A percentile compares a stretch with the other conserved stretches of the same genome.
phyloP scores from a whole-genome alignment of 345 rosid genomes.

The Pugionium cornutum region DNA sequence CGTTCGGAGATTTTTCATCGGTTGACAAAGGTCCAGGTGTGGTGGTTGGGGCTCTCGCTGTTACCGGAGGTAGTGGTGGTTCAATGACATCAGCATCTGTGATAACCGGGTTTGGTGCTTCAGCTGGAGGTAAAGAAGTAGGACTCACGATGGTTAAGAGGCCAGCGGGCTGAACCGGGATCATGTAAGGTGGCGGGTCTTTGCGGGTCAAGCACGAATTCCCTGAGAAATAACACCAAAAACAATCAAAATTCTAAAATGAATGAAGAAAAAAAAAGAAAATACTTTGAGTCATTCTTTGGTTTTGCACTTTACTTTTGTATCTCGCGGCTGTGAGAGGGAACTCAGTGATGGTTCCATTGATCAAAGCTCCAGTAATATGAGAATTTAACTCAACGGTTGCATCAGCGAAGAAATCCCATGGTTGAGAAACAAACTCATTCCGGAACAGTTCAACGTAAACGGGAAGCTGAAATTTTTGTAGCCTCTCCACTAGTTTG shows the following conservation, averaged over 20 bases:
- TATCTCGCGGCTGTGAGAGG: constrained; percentile 75
- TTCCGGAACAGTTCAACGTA: constrained; percentile 68
- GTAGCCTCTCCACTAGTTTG: constrained; percentile 53
- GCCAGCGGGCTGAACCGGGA: constrained; percentile 52
- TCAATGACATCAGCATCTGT: constrained; percentile 56
- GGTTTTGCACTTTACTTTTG: constrained; percentile 60
- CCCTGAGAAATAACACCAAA: constrained; percentile 47
- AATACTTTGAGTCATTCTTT: not conserved
- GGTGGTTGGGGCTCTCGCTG: constrained; percentile 27
- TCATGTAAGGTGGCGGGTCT: constrained; percentile 58
- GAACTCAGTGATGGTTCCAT: constrained; percentile 77
- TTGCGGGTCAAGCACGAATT: constrained; percentile 52
- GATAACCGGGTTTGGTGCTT: constrained; percentile 67
- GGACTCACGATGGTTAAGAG: constrained; percentile 44
- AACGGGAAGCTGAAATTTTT: constrained; percentile 53
- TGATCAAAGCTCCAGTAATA: constrained; percentile 35
- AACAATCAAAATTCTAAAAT: not conserved
- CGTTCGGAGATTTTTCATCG: constrained; percentile 41
- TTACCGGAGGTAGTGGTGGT: constrained; percentile 59
- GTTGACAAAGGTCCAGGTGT: constrained; percentile 38
- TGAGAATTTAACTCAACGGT: constrained; percentile 71
- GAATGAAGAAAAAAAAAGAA: not conserved
- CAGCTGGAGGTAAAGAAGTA: constrained; percentile 57
- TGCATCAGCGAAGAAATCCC: constrained; percentile 86
- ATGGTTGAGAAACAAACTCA: constrained; percentile 88